Base-by-base conservation (phyloP, 2,329 filamentous ascomycete species). In the Cytospora mali region DNA sequence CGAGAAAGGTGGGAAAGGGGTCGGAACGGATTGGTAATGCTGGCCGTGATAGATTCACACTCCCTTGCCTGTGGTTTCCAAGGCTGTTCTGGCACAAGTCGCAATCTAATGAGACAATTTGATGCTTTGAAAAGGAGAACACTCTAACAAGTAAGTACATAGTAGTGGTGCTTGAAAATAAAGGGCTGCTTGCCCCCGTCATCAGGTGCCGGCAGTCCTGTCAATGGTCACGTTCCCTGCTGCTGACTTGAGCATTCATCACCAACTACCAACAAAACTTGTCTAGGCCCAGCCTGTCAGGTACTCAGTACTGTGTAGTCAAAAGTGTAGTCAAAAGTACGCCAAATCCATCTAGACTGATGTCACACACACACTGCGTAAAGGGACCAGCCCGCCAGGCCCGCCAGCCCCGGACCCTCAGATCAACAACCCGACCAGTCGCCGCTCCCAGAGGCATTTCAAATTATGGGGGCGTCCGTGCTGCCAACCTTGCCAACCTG, bases 231-330 rank as follows among this genome's bases (percentile, higher is more conserved):
- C 13, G n/a, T 31, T 11, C 29, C 29, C 31, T 55, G n/a, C 31
- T 31, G 52, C 31, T 31, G 42, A 10, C 18, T 29, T 21, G 18
- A 46, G 5, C 5, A 6, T 18, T 13, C 35, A 18, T 39, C 35
- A 39, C 35, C 35, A 39, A 31, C 9, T 31, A 31, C 29, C 35
- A 2, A 39, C 35, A n/a, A 31, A n/a, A n/a, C n/a, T n/a, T 31
- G 29, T 31, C 28, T 57, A 57, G 42, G 42, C n/a, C 28, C 42
- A 57, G 55, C 42, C 55, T 57, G 28, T 11, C n/a, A 21, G 14
- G 23, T 25, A 46, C n/a, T n/a, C n/a, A n/a, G n/a, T n/a, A n/a
- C n/a, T n/a, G n/a, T n/a, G n/a, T n/a, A 33, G 18, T 46, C 1
- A 7, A 7, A 31, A 14, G 13, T 14, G 35, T 39, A 39, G 35